Conservation (phyloP, 805 yeast genomes). For the Wickerhamomyces canadensis region DNA sequence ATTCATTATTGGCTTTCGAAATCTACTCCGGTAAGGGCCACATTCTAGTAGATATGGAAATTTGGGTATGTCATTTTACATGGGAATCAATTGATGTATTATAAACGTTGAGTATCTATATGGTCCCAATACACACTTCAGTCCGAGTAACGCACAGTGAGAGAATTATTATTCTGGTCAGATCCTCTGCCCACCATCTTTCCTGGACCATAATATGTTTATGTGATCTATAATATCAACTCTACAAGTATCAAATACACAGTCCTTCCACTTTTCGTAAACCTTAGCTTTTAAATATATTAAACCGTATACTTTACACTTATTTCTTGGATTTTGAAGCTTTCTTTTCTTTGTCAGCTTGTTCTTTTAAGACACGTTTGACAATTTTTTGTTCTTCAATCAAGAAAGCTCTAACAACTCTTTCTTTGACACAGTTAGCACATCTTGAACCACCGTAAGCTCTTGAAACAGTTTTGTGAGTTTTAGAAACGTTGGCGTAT, state of each 20-base stretch:
- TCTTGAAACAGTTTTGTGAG: slow-evolving; percentile 98
- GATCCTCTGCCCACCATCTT: too few species aligned
- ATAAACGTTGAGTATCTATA: too few species aligned
- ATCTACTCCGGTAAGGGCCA: slow-evolving; percentile 8
- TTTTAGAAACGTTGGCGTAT: slow-evolving; percentile 91
- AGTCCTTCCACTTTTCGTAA: too few species aligned
- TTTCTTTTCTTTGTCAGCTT: slow-evolving; percentile 81
- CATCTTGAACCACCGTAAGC: slow-evolving; percentile 99
- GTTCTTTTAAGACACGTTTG: slow-evolving; percentile 98
- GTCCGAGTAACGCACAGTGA: too few species aligned
- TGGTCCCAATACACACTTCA: too few species aligned
- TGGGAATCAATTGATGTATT: too few species aligned
- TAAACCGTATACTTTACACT: slow-evolving; percentile 14
- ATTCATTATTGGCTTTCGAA: too few species aligned
- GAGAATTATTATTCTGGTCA: too few species aligned
- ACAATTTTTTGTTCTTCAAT: slow-evolving; percentile 99
- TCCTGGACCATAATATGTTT: too few species aligned
- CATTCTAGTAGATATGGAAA: slow-evolving; percentile 1
- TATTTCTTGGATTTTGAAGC: slow-evolving; percentile 30
- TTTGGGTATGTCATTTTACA: too few species aligned
- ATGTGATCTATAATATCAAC: neutral
- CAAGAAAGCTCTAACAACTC: slow-evolving; percentile 99
- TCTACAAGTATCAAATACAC: too few species aligned
- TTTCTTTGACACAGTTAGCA: slow-evolving; percentile 98
- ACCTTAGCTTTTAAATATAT: slow-evolving; percentile 12